Base-by-base conservation (phyloP, 805 yeast species). In the Pichia occidentalis region DNA sequence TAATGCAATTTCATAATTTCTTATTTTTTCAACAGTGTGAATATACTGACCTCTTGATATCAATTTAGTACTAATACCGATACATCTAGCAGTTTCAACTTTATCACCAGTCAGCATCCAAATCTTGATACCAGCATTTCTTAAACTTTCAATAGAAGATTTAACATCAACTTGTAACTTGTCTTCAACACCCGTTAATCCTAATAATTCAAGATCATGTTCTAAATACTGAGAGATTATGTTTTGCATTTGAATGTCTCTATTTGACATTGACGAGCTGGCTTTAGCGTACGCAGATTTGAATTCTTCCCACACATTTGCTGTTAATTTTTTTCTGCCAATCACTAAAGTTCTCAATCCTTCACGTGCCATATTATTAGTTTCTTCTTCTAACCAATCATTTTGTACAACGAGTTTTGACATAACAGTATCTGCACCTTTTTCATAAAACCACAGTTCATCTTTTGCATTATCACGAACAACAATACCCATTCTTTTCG, bases 41-140 rank as follows among this genome's bases (percentile, higher is more conserved):
- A 92, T 87, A 49, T 80, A 82, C 61, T 92, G 98, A 4, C 98
- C 98, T 47, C 97, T 74, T 2, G 95, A 72, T 21, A 92, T 90
- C 36, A 92, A 72, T 53, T 88, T 81, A 23, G 97, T 92, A 58
- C 95, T 85, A n/a, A 94, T 84, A 16, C 97, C 87, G 27, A 92
- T 97, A 70, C 98, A 92, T 43, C 87, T 77, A 1, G 98, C 98
- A 0, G 99, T 92, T 63, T 92, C 99, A 6, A 92, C 97, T 58
- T 92, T 92, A 59, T 92, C 99, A 49, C 99, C 99, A 0, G 99
- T 92, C 33, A 92, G 66, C 98, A 92, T 94, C 99, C 99, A 92
- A 36, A 92, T 92, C 52, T 88, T 88, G 39, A 94, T 77, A 4
- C 97, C 98, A 0, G 97, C 99, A 61, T 94, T 92, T 50, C 98